These are phyloP conservation scores for Eimeria praecox DNA, from an alignment of 169 alveolate species.

Conservation along the genomic window DNA sequence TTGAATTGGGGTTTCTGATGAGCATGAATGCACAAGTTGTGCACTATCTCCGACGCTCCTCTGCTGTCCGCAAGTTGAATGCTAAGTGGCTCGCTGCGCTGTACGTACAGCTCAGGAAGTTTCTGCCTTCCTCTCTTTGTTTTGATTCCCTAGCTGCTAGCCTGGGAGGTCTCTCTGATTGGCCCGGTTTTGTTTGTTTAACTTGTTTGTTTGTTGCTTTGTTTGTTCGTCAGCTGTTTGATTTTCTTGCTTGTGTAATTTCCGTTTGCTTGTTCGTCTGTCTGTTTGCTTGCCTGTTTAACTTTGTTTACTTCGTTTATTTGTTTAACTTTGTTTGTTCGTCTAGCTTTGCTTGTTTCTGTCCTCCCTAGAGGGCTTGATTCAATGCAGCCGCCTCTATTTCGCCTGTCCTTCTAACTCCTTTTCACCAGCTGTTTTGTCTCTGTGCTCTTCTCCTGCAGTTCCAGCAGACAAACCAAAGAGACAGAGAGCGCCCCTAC, in stretches of 20 bases:
- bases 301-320: neutral
- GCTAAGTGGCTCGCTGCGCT: slow-evolving; percentile 72
- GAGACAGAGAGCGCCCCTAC: neutral
- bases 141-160: neutral
- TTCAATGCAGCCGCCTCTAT: too few relatives aligned
- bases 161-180: too few relatives aligned
- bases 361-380: neutral
- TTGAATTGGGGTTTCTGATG: slow-evolving; percentile 81
- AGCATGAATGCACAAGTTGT: slow-evolving; percentile 75
- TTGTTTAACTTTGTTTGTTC: neutral
- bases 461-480: slow-evolving; percentile 7
- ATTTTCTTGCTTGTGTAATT: neutral
- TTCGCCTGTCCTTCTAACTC: neutral
- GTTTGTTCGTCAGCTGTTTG: neutral
- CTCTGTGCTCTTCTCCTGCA: neutral
- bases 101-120: neutral
- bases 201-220: neutral
- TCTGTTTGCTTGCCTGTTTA: neutral
- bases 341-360: neutral
- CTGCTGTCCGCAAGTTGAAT: slow-evolving; percentile 69
- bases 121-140: neutral
- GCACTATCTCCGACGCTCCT: slow-evolving; percentile 51
- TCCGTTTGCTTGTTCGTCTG: neutral
- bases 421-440: neutral
- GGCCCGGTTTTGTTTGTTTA: neutral